These are phyloP conservation scores for Colletotrichum kahawae DNA, from an alignment of 2,329 filamentous ascomycete species.

Conservation along the genomic window DNA sequence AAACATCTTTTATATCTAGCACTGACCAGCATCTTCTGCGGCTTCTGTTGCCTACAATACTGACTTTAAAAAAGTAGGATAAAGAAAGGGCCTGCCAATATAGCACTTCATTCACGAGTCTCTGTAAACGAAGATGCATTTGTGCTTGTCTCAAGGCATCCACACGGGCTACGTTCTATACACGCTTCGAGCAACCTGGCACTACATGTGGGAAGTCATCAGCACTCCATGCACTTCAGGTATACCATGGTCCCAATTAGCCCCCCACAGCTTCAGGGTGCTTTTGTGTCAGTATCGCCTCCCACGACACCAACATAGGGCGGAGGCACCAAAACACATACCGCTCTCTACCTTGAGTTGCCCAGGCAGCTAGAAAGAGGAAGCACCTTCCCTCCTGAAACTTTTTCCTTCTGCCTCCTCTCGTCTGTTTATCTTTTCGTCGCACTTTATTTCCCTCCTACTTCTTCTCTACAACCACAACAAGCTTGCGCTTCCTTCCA, in stretches of 20 bases:
- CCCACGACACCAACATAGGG: not conserved
- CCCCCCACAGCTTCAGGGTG: not conserved
- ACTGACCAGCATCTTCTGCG: not conserved
- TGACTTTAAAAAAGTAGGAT: not conserved
- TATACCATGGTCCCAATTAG: not conserved
- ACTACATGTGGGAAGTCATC: not conserved
- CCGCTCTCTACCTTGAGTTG: not conserved
- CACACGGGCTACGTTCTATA: not conserved
- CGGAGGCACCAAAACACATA: not conserved
- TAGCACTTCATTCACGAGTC: not conserved
- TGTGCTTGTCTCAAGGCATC: not conserved
- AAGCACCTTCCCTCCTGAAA: not conserved
- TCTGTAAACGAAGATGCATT: not conserved
- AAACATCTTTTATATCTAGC: not conserved
- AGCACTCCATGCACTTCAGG: not conserved
- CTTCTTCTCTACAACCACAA: not conserved
- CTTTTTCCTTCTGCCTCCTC: not conserved
- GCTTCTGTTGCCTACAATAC: not conserved
- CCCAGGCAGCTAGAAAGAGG: not conserved
- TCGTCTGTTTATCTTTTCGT: not conserved
- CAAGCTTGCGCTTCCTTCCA: not conserved
- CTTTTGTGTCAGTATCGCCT: not conserved
- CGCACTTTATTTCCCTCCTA: not conserved
- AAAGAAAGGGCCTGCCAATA: not conserved
- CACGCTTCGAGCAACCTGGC: not conserved